These are phyloP conservation scores for Medicago arabica DNA, from an alignment of 306 rosid species.

Conservation along the genomic window DNA sequence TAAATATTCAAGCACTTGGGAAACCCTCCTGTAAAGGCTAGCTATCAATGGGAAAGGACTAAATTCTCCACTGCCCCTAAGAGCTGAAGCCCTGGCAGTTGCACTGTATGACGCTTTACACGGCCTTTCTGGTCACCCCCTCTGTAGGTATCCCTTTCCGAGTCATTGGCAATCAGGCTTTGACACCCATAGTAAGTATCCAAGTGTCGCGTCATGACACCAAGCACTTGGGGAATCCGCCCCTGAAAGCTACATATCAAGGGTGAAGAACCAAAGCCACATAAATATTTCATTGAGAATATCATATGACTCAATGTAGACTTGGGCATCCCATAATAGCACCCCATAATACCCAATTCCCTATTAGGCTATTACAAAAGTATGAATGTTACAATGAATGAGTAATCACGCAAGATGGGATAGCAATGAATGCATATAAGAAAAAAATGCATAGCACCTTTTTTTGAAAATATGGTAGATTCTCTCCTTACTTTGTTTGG, in stretches of 20 bases:
- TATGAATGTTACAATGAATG: background rate
- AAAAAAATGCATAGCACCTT: background rate
- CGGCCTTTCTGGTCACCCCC: background rate
- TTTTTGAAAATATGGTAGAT: conserved; percentile 2
- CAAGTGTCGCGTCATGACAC: no score
- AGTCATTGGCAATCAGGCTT: background rate
- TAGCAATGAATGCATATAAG: conserved; percentile 1
- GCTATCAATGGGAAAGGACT: background rate
- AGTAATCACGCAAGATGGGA: background rate
- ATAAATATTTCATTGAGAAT: background rate
- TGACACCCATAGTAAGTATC: background rate
- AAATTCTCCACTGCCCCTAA: background rate
- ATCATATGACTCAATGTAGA: no score
- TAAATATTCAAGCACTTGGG: background rate
- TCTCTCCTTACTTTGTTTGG: conserved; percentile 8
- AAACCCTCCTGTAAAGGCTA: background rate
- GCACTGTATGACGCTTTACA: background rate
- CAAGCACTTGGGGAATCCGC: background rate
- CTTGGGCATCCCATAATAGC: no score
- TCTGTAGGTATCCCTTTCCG: background rate
- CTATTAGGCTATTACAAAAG: background rate
- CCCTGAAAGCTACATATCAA: background rate
- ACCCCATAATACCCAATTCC: background rate
- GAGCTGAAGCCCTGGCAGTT: background rate
- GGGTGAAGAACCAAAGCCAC: background rate